Evolutionary conservation across 2,329 filamentous ascomycete species (phyloP), one percentile per base, ranked within the genome.

Genomic region (Pyrenophora teres): DNA sequence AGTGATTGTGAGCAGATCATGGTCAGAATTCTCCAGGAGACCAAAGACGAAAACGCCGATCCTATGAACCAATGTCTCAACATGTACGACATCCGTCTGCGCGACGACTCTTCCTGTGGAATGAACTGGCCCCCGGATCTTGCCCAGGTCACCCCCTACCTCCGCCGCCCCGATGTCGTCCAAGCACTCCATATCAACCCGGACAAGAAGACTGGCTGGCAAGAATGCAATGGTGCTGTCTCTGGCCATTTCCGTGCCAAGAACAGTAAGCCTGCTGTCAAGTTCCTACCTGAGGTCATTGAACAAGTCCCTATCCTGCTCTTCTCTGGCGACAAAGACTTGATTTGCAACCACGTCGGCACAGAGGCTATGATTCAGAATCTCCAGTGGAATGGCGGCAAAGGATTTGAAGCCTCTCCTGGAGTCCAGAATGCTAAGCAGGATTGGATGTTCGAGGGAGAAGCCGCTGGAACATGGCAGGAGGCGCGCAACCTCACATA

Each of bases 121-220:
- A 96, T 96, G 92, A 93, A 92, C 77, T 99, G 95, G 95, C 94
- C 94, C 27, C 89, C 92, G 59, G 94, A 99, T 75, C 80, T 99
- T 67, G 74, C 76, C 40, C 71, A 83, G 42, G 83, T 99, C 18
- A 90, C 85, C 5, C 90, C 92, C 0, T 99, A 97, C 73, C 83
- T 99, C 45, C 88, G 90, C 51, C 87, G 87, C 50, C 68, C 80
- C n/a, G 91, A 96, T 40, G 94, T 99, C 12, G 79, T 84, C 21
- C 68, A 80, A 4, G 94, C 94, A 0, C 80, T 99, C 31, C 89
- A 99, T 71, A 84, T 99, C 73, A 89, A 91, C 67, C 69, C 81
- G 0, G 88, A 88, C 63, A 96, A 95, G 72, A 86, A 84, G 60
- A 89, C 89, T 0, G 94, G 94, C 18, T 99, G 95, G 94, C 81